Percentiles rank a stretch among this genome's conserved stretches.
Evolutionary conservation across 2,329 filamentous ascomycete species (phyloP).

Genomic region (Aaosphaeria arxii): DNA sequence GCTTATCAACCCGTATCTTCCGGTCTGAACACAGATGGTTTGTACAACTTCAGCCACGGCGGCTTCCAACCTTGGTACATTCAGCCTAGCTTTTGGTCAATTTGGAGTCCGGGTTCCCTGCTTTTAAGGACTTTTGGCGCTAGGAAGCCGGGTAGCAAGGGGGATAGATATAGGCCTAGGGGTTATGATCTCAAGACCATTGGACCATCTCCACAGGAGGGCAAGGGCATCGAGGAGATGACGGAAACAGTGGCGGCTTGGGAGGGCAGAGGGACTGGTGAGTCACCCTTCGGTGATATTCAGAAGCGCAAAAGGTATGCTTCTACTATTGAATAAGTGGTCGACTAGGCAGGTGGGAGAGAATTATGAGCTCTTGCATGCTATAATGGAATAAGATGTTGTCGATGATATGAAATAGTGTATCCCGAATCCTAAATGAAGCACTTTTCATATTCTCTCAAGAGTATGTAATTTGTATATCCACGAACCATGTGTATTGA

Average conservation of each 20-base stretch:
- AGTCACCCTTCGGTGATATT: conserved; percentile 6
- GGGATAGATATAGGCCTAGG: conserved; percentile 6
- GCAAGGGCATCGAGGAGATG: conserved; percentile 7
- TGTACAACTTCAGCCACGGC: conserved; percentile 8
- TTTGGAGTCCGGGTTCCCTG: conserved; percentile 5
- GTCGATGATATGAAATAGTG: no score
- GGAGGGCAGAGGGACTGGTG: conserved; percentile 2
- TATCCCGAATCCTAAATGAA: no score
- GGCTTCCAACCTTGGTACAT: conserved; percentile 10
- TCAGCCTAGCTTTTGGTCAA: conserved; percentile 6
- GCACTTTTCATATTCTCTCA: no score
- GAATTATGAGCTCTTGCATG: no score
- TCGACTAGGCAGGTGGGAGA: no score
- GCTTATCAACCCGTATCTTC: conserved; percentile 4
- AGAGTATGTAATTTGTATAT: no score
- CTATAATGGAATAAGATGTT: no score
- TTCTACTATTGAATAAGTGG: no score
- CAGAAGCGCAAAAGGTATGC: no score
- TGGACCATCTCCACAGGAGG: conserved; percentile 5
- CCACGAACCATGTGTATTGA: no score
- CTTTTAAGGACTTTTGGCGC: conserved; percentile 8
- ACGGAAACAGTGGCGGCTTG: conserved; percentile 3
- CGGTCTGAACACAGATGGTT: conserved; percentile 4
- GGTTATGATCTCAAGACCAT: conserved; percentile 7
- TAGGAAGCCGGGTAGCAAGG: conserved; percentile 7